Evolutionary conservation across 2,329 filamentous ascomycete genomes (phyloP).

Genomic region (Scytalidium sp.): DNA sequence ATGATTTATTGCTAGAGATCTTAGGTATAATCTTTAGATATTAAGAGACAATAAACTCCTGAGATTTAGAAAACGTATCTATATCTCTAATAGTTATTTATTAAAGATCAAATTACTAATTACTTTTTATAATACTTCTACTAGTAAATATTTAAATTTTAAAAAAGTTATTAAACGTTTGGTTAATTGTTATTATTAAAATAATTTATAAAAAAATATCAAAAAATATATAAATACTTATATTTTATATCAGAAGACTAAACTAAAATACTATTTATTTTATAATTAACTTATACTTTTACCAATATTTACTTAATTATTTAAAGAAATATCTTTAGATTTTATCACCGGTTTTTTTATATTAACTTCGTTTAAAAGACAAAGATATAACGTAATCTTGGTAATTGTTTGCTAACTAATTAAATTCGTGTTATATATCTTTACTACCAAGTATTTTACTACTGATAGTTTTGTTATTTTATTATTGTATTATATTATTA

Average conservation of each 20-base stretch:
- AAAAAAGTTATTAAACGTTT: slow-evolving; percentile 1
- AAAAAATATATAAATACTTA: slow-evolving; percentile 1
- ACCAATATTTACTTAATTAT: background rate
- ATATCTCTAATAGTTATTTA: background rate
- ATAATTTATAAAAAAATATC: slow-evolving; percentile 1
- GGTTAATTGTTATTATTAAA: background rate
- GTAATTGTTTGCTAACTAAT: background rate
- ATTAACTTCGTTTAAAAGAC: background rate
- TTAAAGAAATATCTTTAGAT: background rate
- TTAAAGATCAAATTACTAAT: background rate
- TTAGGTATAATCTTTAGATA: background rate
- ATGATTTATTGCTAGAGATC: background rate
- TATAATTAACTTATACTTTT: background rate
- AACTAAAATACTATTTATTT: background rate
- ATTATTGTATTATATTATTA: background rate
- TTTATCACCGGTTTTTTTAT: background rate
- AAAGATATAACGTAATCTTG: background rate
- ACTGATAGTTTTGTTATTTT: background rate
- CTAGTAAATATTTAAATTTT: background rate
- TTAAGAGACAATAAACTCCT: background rate
- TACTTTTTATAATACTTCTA: background rate
- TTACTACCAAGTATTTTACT: background rate
- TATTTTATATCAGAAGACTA: background rate
- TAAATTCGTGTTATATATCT: background rate
- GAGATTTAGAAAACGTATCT: background rate